phyloP scores from a whole-genome alignment of 805 yeast genomes.

The Candida pini region DNA sequence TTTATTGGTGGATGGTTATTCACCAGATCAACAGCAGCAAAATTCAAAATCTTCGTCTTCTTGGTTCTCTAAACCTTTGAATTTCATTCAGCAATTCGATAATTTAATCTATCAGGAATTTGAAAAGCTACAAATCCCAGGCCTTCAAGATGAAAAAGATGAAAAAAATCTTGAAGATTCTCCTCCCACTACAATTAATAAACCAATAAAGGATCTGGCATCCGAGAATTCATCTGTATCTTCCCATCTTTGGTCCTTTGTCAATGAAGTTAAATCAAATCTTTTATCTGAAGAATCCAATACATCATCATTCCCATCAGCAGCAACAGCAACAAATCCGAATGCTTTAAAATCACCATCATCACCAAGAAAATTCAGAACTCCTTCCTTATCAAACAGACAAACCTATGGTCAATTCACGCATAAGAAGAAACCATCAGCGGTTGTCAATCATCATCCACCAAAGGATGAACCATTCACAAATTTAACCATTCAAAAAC shows the following conservation, averaged over 20 bases:
- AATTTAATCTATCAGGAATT: slow-evolving; percentile 60
- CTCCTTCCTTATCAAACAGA: slow-evolving; percentile 26
- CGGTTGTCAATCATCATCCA: neutral
- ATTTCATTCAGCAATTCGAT: slow-evolving; percentile 62
- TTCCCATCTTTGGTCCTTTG: slow-evolving; percentile 44
- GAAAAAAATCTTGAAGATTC: slow-evolving; percentile 1
- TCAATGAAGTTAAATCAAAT: slow-evolving; percentile 40
- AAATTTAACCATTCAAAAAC: slow-evolving; percentile 7
- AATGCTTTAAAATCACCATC: slow-evolving; percentile 3
- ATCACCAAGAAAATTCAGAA: slow-evolving; percentile 15
- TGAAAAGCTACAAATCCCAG: slow-evolving; percentile 43
- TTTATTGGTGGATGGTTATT: slow-evolving; percentile 12
- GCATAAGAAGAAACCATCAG: slow-evolving; percentile 11
- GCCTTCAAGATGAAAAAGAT: slow-evolving; percentile 17
- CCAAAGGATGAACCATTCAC: slow-evolving; percentile 10
- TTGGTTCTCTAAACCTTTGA: slow-evolving; percentile 47
- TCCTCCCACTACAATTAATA: slow-evolving; percentile 3
- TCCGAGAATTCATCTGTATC: slow-evolving; percentile 26
- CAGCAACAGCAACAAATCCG: neutral
- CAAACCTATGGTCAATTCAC: slow-evolving; percentile 24
- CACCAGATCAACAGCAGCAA: slow-evolving; percentile 23
- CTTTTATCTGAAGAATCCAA: slow-evolving; percentile 22
- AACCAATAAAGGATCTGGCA: slow-evolving; percentile 21
- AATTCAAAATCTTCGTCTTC: slow-evolving; percentile 27
- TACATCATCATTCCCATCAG: no score